phyloP scores from a whole-genome alignment of 306 rosid genomes.

The Styphnolobium japonicum region DNA sequence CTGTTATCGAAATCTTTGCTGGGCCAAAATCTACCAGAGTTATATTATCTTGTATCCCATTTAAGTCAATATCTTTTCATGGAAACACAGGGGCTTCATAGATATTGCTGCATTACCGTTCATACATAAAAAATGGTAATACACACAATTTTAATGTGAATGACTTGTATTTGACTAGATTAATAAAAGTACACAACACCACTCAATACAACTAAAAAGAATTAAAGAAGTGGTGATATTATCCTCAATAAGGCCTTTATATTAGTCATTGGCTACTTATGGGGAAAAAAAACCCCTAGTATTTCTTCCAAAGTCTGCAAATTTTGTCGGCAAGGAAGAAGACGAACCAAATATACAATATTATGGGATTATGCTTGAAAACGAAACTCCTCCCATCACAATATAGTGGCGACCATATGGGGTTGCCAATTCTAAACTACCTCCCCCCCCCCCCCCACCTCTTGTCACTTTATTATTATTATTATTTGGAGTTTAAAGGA shows the following conservation, averaged over 20 bases:
- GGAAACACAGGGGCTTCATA: too few species aligned
- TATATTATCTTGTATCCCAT: background rate
- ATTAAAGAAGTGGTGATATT: background rate
- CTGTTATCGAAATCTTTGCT: too few species aligned
- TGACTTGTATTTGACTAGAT: background rate
- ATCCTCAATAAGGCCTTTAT: background rate
- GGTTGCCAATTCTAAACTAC: constrained; percentile 35
- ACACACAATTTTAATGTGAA: background rate
- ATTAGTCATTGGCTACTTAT: background rate
- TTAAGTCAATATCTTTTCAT: too few species aligned
- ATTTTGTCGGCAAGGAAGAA: constrained; percentile 44
- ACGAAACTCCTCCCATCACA: constrained; percentile 9
- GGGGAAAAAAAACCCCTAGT: background rate
- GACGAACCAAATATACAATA: constrained; percentile 27
- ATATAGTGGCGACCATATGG: constrained; percentile 52
- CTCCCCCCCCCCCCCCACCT: too few species aligned
- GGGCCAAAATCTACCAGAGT: background rate
- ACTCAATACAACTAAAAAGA: too few species aligned
- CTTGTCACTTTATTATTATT: constrained; percentile 35
- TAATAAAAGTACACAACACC: background rate
- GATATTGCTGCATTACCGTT: background rate
- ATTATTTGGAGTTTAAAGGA: constrained; percentile 58
- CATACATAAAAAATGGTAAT: background rate
- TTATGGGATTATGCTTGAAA: constrained; percentile 14
- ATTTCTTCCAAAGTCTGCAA: constrained; percentile 15